Percentiles rank a stretch among this genome's conserved stretches.
Conservation (phyloP, 306 rosid genomes). For the Citrullus amarus region DNA sequence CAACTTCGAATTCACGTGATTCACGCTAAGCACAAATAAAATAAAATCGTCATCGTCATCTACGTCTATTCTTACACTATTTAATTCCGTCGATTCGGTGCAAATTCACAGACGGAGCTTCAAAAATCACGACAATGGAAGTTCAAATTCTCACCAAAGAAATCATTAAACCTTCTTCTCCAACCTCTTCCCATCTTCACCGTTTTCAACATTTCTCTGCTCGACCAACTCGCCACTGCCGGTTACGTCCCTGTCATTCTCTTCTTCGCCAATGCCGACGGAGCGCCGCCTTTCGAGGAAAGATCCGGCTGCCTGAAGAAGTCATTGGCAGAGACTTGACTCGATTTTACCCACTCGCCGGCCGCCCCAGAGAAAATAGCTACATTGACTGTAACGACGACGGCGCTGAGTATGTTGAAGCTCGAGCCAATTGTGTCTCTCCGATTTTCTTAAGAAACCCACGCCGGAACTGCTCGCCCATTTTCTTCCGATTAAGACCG, state of each 20-base stretch:
- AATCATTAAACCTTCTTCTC: conserved; percentile 19
- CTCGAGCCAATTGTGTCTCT: neutral
- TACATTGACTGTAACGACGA: conserved; percentile 11
- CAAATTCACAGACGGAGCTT: neutral
- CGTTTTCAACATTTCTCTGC: neutral
- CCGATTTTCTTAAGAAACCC: conserved; percentile 9
- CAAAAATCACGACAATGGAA: neutral
- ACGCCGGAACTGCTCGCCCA: neutral
- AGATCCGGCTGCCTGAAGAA: conserved; percentile 17
- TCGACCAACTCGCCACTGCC: conserved; percentile 12
- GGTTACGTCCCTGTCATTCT: conserved; percentile 13
- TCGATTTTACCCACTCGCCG: conserved; percentile 37
- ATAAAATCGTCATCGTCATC: neutral
- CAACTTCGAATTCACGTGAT: too few species aligned
- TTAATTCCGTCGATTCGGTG: neutral
- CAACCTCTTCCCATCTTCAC: conserved; percentile 12
- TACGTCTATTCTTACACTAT: neutral
- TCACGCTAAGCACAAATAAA: too few species aligned
- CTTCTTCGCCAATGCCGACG: conserved; percentile 12
- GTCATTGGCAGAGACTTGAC: conserved; percentile 35
- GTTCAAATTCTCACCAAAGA: conserved; percentile 6
- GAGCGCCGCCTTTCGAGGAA: neutral
- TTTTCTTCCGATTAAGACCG: conserved; percentile 3
- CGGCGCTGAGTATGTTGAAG: conserved; percentile 14
- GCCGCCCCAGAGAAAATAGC: conserved; percentile 21